phyloP scores from a whole-genome alignment of 2,329 filamentous ascomycete genomes.

The Lachnellula hyalina region DNA sequence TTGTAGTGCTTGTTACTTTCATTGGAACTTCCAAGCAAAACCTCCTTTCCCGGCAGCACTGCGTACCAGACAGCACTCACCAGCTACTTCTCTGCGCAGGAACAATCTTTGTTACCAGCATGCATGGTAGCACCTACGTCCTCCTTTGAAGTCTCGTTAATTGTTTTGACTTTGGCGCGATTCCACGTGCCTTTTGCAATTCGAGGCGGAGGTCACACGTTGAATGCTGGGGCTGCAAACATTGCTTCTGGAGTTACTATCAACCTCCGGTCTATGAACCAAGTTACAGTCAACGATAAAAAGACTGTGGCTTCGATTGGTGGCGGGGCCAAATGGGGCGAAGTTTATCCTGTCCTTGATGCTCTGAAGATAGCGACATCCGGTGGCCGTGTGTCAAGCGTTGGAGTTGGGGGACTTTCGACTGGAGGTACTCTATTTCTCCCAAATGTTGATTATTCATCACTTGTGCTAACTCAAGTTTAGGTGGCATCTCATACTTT shows the following conservation, averaged over 20 bases:
- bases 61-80: not conserved
- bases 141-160: not conserved
- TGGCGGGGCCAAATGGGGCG: constrained; percentile 33
- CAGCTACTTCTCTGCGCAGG: not conserved
- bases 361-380: constrained; percentile 28
- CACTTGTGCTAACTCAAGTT: not conserved
- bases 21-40: not conserved
- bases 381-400: constrained; percentile 33
- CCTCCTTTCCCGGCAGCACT: not conserved
- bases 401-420: constrained; percentile 37
- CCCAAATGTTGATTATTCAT: no score
- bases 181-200: constrained; percentile 35
- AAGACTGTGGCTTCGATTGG: constrained; percentile 31
- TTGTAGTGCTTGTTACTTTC: not conserved
- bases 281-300: constrained; percentile 22
- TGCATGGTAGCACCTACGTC: not conserved
- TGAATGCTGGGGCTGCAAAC: constrained; percentile 41
- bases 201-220: constrained; percentile 45
- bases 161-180: not conserved
- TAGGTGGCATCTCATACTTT: constrained; percentile 16
- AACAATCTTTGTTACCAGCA: not conserved
- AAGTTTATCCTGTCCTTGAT: constrained; percentile 34
- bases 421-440: constrained; percentile 25
- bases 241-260: constrained; percentile 42
- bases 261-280: constrained; percentile 34